These are phyloP conservation scores for Prosopis cineraria DNA, from an alignment of 306 rosid species.

Conservation along the genomic window DNA sequence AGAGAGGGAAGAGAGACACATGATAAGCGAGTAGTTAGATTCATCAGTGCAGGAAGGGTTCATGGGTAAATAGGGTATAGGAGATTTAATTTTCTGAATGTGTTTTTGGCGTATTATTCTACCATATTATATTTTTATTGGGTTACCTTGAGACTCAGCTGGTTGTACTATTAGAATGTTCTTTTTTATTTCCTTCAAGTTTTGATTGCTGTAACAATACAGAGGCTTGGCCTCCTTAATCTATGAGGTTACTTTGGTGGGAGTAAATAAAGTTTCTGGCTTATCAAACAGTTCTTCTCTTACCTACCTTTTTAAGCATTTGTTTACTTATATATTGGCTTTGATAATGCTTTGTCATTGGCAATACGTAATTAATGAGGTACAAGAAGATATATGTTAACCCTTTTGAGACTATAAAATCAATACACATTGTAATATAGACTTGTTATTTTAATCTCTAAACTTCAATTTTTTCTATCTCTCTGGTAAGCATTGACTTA, in stretches of 20 bases:
- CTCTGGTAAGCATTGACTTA: background rate
- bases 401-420: background rate
- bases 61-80: conserved; percentile 50
- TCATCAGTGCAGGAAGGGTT: conserved; percentile 43
- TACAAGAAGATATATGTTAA: background rate
- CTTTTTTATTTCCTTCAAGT: conserved; percentile 1
- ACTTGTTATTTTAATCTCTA: background rate
- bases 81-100: conserved; percentile 41
- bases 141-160: conserved; percentile 37
- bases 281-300: background rate
- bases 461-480: background rate
- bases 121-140: conserved; percentile 33
- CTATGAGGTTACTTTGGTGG: conserved; percentile 27
- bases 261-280: background rate
- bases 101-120: conserved; percentile 45
- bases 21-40: conserved; percentile 44
- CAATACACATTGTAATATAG: background rate
- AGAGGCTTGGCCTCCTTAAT: conserved; percentile 36
- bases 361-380: background rate
- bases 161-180: conserved; percentile 28
- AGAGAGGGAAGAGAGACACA: conserved; percentile 26
- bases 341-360: background rate
- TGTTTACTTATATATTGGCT: background rate
- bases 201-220: conserved; percentile 32
- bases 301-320: background rate